Base-by-base conservation (phyloP, 805 yeast genomes). In the Yarrowia sp. region DNA sequence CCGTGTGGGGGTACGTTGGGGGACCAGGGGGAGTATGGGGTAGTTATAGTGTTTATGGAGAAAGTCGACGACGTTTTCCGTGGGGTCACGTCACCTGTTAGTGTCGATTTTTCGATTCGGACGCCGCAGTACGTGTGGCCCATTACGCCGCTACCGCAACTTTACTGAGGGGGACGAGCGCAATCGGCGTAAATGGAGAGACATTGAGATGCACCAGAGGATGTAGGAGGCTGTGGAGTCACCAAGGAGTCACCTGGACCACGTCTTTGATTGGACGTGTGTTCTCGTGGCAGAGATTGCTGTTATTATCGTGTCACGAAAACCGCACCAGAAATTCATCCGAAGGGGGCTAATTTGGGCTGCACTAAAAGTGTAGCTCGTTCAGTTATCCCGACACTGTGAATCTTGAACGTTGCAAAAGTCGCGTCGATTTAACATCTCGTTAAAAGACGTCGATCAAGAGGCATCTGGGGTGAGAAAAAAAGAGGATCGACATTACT, bases 1-100 rank as follows among this genome's bases (percentile, higher is more conserved):
- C 53, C 53, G 53, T 15, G 53, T 48, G 53, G 53, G 53, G 53
- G 53, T 14, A 14, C 16, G 53, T 48, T 48, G 50, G 53, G 53
- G 53, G 53, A 26, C 8, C 19, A 9, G 12, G n/a, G 49, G 49
- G n/a, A 8, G 26, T 45, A 22, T 10, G 50, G 50, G 50, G 35
- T 46, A 22, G 7, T 15, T 45, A 16, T 10, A 45, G n/a, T 48
- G 36, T 26, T 26, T 26, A 26, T 26, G 7, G 32, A 26, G 32
- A 26, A 26, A 26, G 7, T 26, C 32, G 32, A 26, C 32, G 32
- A 26, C 32, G 32, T 26, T 26, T 26, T 26, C 32, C 32, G 32
- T 26, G 32, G 32, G 32, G 32, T 26, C 32, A 26, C 32, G 32
- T 26, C 32, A 26, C 32, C 32, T 26, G 32, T 26, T 5, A 26